Evolutionary conservation across 176 grass and related monocot genomes (phyloP), one percentile per base, ranked within the genome.

Genomic region (Musa beccarii): DNA sequence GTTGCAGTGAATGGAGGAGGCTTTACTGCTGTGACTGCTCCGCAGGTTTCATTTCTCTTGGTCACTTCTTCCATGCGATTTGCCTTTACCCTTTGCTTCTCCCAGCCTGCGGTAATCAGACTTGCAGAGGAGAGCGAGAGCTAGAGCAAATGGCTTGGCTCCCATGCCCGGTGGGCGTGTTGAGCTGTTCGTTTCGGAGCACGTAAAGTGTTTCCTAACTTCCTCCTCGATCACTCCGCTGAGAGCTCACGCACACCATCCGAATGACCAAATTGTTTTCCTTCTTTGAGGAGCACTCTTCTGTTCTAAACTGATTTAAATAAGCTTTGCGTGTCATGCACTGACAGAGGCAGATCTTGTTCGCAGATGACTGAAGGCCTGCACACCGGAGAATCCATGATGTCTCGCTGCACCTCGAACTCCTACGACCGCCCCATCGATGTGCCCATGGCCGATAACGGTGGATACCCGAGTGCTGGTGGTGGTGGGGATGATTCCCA

Each of bases 121-220:
- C 2, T 29, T 79, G 79, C 68, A 92, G 89, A 84, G 85, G 22
- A 69, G 23, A 9, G 75, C 11, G 8, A 67, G 70, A 10, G 57
- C 73, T 29, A 96, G 79, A 75, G 87, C 86, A 53, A 89, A 82
- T 54, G 76, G 89, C 66, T 79, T 92, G 49, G 89, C 89, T 63
- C 89, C 89, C 5, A 74, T 96, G 68, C 83, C 89, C 75, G 92
- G 89, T 75, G 92, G 89, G 73, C 80, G 92, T 69, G 87, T 96
- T 74, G 93, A 92, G 81, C 83, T 96, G 71, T 81, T 84, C 73
- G 85, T 85, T 5, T 83, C 83, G 1, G 86, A 89, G 90, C 86
- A 88, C 61, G 87, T 92, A 82, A 75, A 78, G 73, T 26, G 10
- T 56, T 63, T 54, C 62, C 20, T 53, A 64, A 20, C 52, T 17